phyloP scores from a whole-genome alignment of 2,329 filamentous ascomycete species.

The Neofusicoccum parvum region DNA sequence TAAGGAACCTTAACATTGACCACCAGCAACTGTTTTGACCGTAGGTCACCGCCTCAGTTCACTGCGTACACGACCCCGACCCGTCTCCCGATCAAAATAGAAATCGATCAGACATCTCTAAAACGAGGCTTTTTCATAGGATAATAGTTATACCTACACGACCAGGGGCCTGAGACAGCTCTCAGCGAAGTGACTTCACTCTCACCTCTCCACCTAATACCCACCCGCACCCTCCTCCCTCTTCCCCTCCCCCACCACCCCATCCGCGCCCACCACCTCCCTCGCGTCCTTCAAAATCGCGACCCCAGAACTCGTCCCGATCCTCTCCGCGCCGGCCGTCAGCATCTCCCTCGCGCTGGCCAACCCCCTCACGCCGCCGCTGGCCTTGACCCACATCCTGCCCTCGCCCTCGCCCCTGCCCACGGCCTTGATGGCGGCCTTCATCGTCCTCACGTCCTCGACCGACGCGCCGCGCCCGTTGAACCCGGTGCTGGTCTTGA shows the following conservation, averaged over 20 bases:
- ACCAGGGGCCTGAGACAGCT: background rate
- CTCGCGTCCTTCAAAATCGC: conserved; percentile 56
- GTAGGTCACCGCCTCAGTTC: too few relatives aligned
- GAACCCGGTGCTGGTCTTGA: conserved; percentile 65
- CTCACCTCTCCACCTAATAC: conserved; percentile 20
- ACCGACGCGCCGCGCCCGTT: conserved; percentile 56
- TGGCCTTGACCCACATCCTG: conserved; percentile 59
- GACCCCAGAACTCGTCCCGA: conserved; percentile 60
- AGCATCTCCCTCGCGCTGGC: conserved; percentile 53
- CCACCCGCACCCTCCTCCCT: conserved; percentile 28
- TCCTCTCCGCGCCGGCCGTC: conserved; percentile 58
- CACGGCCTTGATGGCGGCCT: conserved; percentile 48
- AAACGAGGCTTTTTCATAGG: too few relatives aligned
- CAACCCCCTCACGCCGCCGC: conserved; percentile 57
- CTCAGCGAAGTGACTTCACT: background rate
- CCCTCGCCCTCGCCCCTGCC: conserved; percentile 32
- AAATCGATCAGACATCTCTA: too few relatives aligned
- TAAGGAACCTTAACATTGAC: too few relatives aligned
- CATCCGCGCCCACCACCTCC: conserved; percentile 25
- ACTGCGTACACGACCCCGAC: too few relatives aligned
- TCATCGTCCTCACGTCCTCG: conserved; percentile 59
- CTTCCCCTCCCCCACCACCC: conserved; percentile 18
- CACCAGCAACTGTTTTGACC: too few relatives aligned
- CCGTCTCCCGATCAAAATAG: too few relatives aligned
- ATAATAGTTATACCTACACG: too few relatives aligned